Base-by-base conservation (phyloP, 768 basidiomycete species). In the Scleroderma bovista region DNA sequence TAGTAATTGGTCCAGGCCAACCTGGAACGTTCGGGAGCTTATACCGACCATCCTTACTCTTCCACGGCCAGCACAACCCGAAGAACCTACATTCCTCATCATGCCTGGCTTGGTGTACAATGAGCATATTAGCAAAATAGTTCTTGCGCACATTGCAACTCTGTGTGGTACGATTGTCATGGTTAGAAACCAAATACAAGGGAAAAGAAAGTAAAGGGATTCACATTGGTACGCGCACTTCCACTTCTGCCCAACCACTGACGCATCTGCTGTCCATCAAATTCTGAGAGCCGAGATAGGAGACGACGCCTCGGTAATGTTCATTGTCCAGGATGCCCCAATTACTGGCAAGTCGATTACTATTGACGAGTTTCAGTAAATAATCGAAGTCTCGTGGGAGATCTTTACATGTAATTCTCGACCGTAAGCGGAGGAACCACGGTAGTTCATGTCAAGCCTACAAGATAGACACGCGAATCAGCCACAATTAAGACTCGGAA, bases 311-410 rank as follows among this genome's bases (percentile, higher is more conserved):
- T 24, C 46, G 77, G 51, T 76, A 78, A 58, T 91, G 87, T 15
- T 73, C 62, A 2, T 83, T 76, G 55, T 91, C 88, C 16, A 80
- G 74, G 20, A 86, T 56, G 6, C 88, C 88, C 88, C 87, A 91
- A 11, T 77, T 65, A 8, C 75, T 75, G 33, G 69, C 68, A 4
- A 89, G 76, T 12, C 81, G 33, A 79, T 72, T 44, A 15, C 54
- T 56, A 72, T 70, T 12, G 8, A 33, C 13, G 31, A 2, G 2
- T n/a, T 34, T 38, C 19, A 11, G 26, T 29, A 54, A n/a, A 8
- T 13, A 5, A n/a, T 31, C 0, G 12, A 16, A 11, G 15, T 15
- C 13, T 46, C 16, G 19, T 22, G 32, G 43, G 24, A 1, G 17
- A 48, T 22, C 34, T 69, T 39, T 52, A 73, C 73, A 75, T 78